These are phyloP conservation scores for Mycena citricolor DNA, from an alignment of 1,284 basidiomycete genomes.

Conservation along the genomic window DNA sequence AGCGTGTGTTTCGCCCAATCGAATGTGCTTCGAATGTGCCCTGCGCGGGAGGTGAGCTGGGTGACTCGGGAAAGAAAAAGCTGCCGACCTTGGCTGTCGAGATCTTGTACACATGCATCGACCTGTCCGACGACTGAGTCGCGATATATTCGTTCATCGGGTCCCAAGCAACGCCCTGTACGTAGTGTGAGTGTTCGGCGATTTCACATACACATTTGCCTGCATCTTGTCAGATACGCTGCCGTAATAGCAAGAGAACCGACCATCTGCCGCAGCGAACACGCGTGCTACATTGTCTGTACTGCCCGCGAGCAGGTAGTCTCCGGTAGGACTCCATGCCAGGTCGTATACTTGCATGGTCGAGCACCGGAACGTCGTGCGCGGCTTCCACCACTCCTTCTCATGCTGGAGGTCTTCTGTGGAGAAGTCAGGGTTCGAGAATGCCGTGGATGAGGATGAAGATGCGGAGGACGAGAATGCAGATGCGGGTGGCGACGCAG, in stretches of 20 bases:
- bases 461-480: conserved; percentile 82
- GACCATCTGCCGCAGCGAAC: conserved; percentile 77
- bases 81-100: conserved; percentile 47
- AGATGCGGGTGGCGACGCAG: conserved; percentile 66
- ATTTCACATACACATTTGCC: conserved; percentile 83
- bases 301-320: conserved; percentile 91
- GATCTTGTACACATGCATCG: conserved; percentile 87
- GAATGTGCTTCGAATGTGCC: conserved; percentile 85
- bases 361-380: conserved; percentile 80
- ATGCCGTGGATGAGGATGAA: no score
- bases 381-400: conserved; percentile 94
- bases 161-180: conserved; percentile 97
- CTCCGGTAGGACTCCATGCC: conserved; percentile 95
- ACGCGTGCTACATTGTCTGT: conserved; percentile 95
- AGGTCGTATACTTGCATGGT: conserved; percentile 94
- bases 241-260: conserved; percentile 19
- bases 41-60: conserved; percentile 30
- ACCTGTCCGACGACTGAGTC: conserved; percentile 90
- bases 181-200: conserved; percentile 90
- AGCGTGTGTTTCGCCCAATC: conserved; percentile 77
- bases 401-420: conserved; percentile 84
- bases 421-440: no score
- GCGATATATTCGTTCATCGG: conserved; percentile 93
- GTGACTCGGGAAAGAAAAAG: neutral
- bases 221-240: conserved; percentile 29